Evolutionary conservation across 371 early-diverging fungal genomes (phyloP).

Genomic region (Chytridium lagenaria): DNA sequence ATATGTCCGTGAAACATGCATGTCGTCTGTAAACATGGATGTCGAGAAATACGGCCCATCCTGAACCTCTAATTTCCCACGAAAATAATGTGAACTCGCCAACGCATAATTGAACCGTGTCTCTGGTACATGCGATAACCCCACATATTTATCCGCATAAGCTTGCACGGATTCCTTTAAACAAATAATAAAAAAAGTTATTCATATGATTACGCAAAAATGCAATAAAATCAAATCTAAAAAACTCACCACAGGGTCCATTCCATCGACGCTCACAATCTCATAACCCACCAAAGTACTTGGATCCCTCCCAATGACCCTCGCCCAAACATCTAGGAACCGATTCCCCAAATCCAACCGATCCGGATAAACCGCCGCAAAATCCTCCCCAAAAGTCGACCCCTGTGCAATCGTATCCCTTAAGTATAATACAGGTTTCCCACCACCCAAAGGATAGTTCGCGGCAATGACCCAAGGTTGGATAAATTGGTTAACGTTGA

Average conservation of each 20-base stretch:
- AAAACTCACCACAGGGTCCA: constrained; percentile 8
- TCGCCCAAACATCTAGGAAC: neutral
- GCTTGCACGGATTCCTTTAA: neutral
- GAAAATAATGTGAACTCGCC: neutral
- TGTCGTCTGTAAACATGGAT: neutral
- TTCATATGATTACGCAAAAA: too few relatives aligned
- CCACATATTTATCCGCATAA: neutral
- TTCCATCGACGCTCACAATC: constrained; percentile 2
- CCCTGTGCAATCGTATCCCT: constrained; percentile 1
- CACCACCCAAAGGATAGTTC: neutral
- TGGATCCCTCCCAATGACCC: neutral
- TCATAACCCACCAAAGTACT: neutral
- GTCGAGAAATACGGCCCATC: constrained; percentile 7
- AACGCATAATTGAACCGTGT: constrained; percentile 7
- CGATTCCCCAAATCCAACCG: neutral
- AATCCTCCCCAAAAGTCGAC: neutral
- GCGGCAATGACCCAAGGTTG: constrained; percentile 17
- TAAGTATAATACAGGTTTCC: neutral
- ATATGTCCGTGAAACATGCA: neutral
- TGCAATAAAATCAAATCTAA: too few relatives aligned
- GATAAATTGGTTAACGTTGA: constrained; percentile 7
- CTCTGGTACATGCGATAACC: neutral
- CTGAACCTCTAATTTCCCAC: neutral
- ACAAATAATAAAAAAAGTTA: neutral
- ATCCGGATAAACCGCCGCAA: constrained; percentile 7